These are phyloP conservation scores for Blastocystis sp. DNA, from an alignment of 352 stramenopile species.

Conservation along the genomic window DNA sequence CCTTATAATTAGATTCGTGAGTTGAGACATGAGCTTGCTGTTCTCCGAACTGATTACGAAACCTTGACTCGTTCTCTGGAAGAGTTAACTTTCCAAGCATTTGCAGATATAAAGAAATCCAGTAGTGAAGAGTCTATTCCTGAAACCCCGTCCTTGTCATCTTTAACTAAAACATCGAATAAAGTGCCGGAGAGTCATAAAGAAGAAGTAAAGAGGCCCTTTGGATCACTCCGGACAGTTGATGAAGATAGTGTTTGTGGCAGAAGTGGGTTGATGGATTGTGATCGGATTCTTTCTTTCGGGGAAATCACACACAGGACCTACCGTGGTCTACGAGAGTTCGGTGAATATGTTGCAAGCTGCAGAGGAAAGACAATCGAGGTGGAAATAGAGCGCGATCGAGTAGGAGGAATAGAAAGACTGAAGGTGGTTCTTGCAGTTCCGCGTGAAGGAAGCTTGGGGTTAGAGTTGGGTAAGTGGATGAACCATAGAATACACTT, in stretches of 20 bases:
- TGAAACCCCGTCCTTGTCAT: neutral
- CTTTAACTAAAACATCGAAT: neutral
- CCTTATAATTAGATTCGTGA: neutral
- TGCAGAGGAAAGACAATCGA: neutral
- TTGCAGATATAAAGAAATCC: neutral
- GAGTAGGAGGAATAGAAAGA: neutral
- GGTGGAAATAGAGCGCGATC: neutral
- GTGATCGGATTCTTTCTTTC: constrained; percentile 21
- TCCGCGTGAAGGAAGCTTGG: neutral
- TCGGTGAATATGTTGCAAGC: neutral
- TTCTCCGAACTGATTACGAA: constrained; percentile 53
- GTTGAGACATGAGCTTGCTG: constrained; percentile 6
- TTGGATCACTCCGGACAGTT: constrained; percentile 1
- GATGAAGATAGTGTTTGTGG: neutral
- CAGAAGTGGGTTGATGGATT: neutral
- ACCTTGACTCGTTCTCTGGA: neutral
- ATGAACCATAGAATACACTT: neutral
- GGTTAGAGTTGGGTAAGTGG: neutral
- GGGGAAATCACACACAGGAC: neutral
- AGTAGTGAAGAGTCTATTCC: neutral
- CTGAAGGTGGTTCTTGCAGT: neutral
- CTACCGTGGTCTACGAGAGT: neutral
- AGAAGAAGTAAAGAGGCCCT: neutral
- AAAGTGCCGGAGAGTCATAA: neutral
- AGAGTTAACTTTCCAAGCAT: constrained; percentile 5